These are phyloP conservation scores for Cordyceps cicadae DNA, from an alignment of 2,329 filamentous ascomycete genomes.

Conservation along the genomic window DNA sequence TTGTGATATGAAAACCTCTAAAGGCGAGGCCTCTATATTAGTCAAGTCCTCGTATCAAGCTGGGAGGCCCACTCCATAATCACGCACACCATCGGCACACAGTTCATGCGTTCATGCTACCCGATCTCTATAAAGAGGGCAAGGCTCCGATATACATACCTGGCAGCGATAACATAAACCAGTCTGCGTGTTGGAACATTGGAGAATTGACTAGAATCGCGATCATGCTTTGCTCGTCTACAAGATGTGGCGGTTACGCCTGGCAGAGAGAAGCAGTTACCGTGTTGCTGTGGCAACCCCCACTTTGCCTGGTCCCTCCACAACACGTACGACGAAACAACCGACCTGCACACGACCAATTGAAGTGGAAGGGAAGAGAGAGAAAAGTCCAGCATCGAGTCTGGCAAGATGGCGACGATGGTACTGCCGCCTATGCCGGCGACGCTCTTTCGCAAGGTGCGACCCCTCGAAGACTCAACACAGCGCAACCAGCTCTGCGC, in stretches of 20 bases:
- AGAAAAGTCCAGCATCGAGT: background rate
- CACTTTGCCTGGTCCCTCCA: background rate
- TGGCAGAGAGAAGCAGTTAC: background rate
- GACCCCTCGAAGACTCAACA: slow-evolving; percentile 6
- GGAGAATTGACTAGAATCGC: background rate
- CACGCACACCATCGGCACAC: background rate
- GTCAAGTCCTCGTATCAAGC: background rate
- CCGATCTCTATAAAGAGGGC: background rate
- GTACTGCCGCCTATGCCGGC: slow-evolving; percentile 4
- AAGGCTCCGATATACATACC: too few species aligned
- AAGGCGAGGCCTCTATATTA: background rate
- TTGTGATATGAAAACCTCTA: too few species aligned
- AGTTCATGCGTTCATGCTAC: background rate
- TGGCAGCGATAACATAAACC: background rate
- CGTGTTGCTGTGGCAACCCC: slow-evolving; percentile 6
- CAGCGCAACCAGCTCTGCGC: slow-evolving; percentile 8
- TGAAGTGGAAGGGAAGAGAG: background rate
- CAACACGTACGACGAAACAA: background rate
- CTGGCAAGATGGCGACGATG: slow-evolving; percentile 11
- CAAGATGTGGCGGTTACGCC: background rate
- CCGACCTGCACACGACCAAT: background rate
- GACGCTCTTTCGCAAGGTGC: slow-evolving; percentile 10
- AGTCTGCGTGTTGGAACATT: background rate
- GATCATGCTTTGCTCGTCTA: background rate
- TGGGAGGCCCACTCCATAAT: background rate